Percentiles rank a stretch among this genome's conserved stretches.
Evolutionary conservation across 495 filamentous ascomycete genomes (phyloP).

Genomic region (Aspergillus mulundensis): DNA sequence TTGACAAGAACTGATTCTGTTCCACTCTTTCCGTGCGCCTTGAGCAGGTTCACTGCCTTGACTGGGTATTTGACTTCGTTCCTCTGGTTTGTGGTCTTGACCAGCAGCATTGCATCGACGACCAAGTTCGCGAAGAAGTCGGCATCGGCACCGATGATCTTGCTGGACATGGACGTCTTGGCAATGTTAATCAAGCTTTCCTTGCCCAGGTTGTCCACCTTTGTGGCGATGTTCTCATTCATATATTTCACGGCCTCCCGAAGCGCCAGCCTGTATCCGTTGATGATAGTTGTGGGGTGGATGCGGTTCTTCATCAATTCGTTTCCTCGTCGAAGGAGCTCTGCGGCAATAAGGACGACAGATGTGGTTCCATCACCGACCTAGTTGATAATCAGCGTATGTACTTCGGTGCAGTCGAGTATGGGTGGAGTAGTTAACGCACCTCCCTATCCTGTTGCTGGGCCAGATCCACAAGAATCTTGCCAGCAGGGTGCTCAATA

Average conservation of each 20-base stretch:
- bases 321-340: constrained; percentile 90
- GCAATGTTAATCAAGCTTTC: constrained; percentile 93
- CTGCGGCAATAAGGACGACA: constrained; percentile 93
- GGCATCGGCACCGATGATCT: constrained; percentile 93
- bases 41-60: constrained; percentile 97
- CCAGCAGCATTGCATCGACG: constrained; percentile 93
- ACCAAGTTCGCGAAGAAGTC: constrained; percentile 98
- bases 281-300: constrained; percentile 99
- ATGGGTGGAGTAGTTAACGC: not conserved
- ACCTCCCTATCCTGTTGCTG: constrained; percentile 99
- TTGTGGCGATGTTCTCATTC: constrained; percentile 94
- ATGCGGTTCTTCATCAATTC: constrained; percentile 99
- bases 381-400: constrained; percentile 31
- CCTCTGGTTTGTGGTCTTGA: constrained; percentile 87
- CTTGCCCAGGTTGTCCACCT: constrained; percentile 83
- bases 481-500: constrained; percentile 95
- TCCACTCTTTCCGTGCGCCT: constrained; percentile 92
- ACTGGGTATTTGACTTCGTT: constrained; percentile 94
- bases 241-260: constrained; percentile 98
- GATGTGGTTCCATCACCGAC: constrained; percentile 98
- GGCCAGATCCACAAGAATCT: constrained; percentile 95
- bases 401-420: not conserved
- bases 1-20: constrained; percentile 88
- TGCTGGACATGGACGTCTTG: constrained; percentile 98
- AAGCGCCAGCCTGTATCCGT: constrained; percentile 91